phyloP scores from a whole-genome alignment of 352 stramenopile genomes.

The Phytophthora rubi region DNA sequence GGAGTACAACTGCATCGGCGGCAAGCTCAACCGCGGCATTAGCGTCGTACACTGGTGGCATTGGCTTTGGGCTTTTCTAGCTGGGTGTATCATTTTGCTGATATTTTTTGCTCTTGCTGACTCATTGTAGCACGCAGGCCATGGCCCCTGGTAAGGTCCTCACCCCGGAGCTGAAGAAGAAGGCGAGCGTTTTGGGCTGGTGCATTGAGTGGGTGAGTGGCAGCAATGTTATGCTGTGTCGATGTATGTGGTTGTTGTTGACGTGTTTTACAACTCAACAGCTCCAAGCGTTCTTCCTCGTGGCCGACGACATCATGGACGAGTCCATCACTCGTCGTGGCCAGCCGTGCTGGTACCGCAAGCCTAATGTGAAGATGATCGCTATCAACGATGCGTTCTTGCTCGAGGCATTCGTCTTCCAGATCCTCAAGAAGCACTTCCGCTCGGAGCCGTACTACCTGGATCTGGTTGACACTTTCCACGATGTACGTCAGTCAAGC shows the following conservation, averaged over 20 bases:
- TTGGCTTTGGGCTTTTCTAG: background rate
- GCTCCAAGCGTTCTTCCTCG: conserved; percentile 99
- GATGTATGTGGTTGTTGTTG: background rate
- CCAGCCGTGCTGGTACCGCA: conserved; percentile 98
- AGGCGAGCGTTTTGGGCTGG: conserved; percentile 96
- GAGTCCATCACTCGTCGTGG: conserved; percentile 94
- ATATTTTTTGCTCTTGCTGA: conserved; percentile 4
- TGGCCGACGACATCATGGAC: conserved; percentile 99
- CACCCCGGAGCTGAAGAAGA: conserved; percentile 72
- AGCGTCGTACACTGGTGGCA: conserved; percentile 92
- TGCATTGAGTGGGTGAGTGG: conserved; percentile 95
- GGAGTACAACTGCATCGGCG: conserved; percentile 97
- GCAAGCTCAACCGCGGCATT: conserved; percentile 98
- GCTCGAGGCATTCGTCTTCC: conserved; percentile 94
- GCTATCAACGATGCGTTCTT: conserved; percentile 98
- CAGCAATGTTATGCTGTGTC: background rate
- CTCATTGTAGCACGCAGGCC: conserved; percentile 57
- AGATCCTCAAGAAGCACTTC: conserved; percentile 91
- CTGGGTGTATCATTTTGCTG: background rate
- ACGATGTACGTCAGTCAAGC: conserved; percentile 59
- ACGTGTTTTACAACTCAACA: conserved; percentile 12
- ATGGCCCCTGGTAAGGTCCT: conserved; percentile 56
- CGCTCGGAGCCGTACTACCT: conserved; percentile 87
- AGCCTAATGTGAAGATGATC: conserved; percentile 91
- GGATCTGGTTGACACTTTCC: conserved; percentile 97